Conservation (phyloP, 768 basidiomycete species). For the Pleurotus eryngii region DNA sequence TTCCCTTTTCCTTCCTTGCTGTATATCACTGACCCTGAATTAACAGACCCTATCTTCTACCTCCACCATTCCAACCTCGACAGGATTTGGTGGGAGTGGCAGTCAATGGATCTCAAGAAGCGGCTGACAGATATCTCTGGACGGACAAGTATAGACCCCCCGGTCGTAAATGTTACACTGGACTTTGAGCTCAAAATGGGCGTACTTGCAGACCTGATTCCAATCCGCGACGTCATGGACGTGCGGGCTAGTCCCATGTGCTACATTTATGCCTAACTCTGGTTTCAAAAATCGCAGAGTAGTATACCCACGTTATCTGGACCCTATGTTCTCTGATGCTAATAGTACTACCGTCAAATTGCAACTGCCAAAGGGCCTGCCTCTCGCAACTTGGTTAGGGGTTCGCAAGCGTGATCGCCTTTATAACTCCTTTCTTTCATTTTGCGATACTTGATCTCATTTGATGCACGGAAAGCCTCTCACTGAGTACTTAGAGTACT, state of each 20-base stretch:
- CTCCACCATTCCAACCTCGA: conserved; percentile 38
- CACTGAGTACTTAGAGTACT: no score
- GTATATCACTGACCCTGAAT: not conserved
- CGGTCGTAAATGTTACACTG: conserved; percentile 28
- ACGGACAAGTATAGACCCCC: conserved; percentile 24
- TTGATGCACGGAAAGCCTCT: no score
- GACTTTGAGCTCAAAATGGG: conserved; percentile 25
- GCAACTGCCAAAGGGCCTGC: no score
- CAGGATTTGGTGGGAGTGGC: conserved; percentile 41
- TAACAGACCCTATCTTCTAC: conserved; percentile 35
- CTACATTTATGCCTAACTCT: conserved; percentile 23
- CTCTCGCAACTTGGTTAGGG: no score
- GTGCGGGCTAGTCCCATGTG: conserved; percentile 22
- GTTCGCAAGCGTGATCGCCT: no score
- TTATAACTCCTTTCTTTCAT: no score
- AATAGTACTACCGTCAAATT: no score
- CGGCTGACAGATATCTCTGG: conserved; percentile 35
- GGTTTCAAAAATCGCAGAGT: no score
- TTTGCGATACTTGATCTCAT: no score
- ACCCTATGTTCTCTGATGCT: no score
- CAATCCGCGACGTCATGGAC: conserved; percentile 30
- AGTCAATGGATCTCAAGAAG: conserved; percentile 16
- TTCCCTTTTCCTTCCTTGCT: not conserved
- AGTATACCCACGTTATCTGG: no score
- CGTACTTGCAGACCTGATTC: conserved; percentile 20